Percentiles rank a stretch among this genome's conserved stretches.
phyloP scores from a whole-genome alignment of 352 stramenopile genomes.

The Phytophthora uliginosa region DNA sequence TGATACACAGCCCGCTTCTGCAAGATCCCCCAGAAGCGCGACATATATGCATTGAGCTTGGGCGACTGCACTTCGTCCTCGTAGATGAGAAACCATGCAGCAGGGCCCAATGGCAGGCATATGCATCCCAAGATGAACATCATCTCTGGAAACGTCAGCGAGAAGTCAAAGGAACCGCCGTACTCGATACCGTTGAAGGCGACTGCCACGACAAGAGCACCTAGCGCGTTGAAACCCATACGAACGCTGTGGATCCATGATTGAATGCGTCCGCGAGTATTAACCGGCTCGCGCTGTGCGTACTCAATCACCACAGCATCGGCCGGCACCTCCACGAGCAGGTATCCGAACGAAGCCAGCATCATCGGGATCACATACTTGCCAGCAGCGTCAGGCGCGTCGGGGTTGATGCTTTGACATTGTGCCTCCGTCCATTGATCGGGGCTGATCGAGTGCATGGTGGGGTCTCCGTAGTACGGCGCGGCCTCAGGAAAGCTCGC shows the following conservation, averaged over 20 bases:
- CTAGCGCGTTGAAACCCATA: conserved; percentile 54
- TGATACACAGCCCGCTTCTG: conserved; percentile 68
- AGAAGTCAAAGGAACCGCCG: conserved; percentile 57
- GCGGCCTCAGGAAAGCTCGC: conserved; percentile 38
- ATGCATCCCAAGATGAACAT: conserved; percentile 53
- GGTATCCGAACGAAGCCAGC: conserved; percentile 67
- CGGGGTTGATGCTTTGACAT: conserved; percentile 42
- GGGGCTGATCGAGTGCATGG: conserved; percentile 33
- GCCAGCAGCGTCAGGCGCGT: conserved; percentile 43
- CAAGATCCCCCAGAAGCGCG: conserved; percentile 56
- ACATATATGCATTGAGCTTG: conserved; percentile 44
- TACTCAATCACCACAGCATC: conserved; percentile 74
- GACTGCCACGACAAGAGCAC: conserved; percentile 48
- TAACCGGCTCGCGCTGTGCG: conserved; percentile 56
- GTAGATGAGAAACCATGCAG: conserved; percentile 33
- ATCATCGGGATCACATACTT: conserved; percentile 74
- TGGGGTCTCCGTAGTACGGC: conserved; percentile 59
- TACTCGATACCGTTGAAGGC: conserved; percentile 63
- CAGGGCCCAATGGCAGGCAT: conserved; percentile 37
- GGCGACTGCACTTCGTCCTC: conserved; percentile 29
- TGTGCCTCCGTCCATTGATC: conserved; percentile 38
- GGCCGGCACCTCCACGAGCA: conserved; percentile 58
- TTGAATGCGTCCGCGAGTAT: conserved; percentile 58
- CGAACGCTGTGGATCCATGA: conserved; percentile 60
- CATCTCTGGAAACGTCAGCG: conserved; percentile 62